Base-by-base conservation (phyloP, 768 basidiomycete genomes). In the Mycena indigotica region DNA sequence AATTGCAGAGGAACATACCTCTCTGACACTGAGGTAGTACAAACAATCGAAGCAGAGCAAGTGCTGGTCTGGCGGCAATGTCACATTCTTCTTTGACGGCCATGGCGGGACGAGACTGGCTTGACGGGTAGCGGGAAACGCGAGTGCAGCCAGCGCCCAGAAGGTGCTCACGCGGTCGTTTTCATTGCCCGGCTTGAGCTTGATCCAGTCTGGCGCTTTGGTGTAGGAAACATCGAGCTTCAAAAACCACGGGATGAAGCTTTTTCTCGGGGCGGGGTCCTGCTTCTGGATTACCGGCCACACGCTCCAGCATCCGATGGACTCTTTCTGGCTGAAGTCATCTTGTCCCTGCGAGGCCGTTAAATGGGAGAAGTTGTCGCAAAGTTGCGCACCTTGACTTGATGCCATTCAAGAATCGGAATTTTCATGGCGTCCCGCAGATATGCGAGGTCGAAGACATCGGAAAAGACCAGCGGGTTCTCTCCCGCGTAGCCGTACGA, bases 331-430 rank as follows among this genome's bases (percentile, higher is more conserved):
- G 12, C 12, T 21, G 21, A 21, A n/a, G n/a, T n/a, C n/a, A n/a
- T n/a, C n/a, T n/a, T n/a, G n/a, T n/a, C n/a, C n/a, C n/a, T n/a
- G n/a, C n/a, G n/a, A n/a, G n/a, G n/a, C n/a, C n/a, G n/a, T n/a
- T n/a, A n/a, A n/a, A n/a, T n/a, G n/a, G n/a, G n/a, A n/a, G n/a
- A n/a, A n/a, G n/a, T n/a, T n/a, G n/a, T n/a, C n/a, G n/a, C 10
- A 15, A 21, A 8, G 8, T 21, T 23, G 41, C 19, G 8, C 10
- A 8, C 65, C 61, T 77, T 77, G 24, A 77, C 67, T 40, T 76
- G 69, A 13, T 63, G 58, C 77, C 77, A 77, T 56, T 77, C 75
- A 12, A 77, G 54, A 17, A 77, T 48, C 1, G 73, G 72, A 28
- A 57, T 62, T 23, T 67, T 64, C n/a, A 74, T 62, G n/a, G 60